Evolutionary conservation across 1,139 yeast genomes (phyloP), one percentile per base, ranked within the genome.

Genomic region (Scheffersomyces stambukii): DNA sequence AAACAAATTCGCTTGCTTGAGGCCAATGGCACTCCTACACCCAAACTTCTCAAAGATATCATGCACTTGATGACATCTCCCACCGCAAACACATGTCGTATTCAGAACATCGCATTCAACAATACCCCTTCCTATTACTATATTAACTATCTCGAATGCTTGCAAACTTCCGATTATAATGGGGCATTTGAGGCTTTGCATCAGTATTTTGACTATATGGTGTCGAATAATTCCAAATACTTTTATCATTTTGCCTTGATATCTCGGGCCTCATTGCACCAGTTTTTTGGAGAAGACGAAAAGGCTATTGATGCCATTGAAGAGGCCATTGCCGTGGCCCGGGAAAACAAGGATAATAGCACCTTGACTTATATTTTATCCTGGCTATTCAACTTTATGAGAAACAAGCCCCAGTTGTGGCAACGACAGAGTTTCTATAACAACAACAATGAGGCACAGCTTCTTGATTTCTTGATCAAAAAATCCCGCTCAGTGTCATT

Each of bases 271-370:
- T 70, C 85, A 0, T 59, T 88, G 24, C 91, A 86, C 45, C 84
- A 85, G 13, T 75, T 75, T 32, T 86, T 84, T 54, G 80, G 82
- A 19, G 82, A 82, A 41, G 77, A 77, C 39, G 72, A 70, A 16
- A 85, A 84, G 40, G 95, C 96, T 0, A 54, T 84, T 10, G 70
- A 80, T 41, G 82, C 95, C 1, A 82, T 88, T 4, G 86, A 82
- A 41, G 96, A 88, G 48, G 93, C 96, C 0, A 81, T 88, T 3
- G 68, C 84, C 4, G 89, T 88, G 2, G 96, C 96, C 0, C 63
- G 96, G 42, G 96, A 88, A 46, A 81, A 83, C 44, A 80, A 78
- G 40, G 96, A 88, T 50, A 68, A 75, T 36, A 61, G 70, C 8
- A 84, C 95, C 12, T 61, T 88, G 22, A 81, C 86, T 10, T 80